These are phyloP conservation scores for Metschnikowia reukaufii DNA, from an alignment of 805 yeast species.

Conservation along the genomic window DNA sequence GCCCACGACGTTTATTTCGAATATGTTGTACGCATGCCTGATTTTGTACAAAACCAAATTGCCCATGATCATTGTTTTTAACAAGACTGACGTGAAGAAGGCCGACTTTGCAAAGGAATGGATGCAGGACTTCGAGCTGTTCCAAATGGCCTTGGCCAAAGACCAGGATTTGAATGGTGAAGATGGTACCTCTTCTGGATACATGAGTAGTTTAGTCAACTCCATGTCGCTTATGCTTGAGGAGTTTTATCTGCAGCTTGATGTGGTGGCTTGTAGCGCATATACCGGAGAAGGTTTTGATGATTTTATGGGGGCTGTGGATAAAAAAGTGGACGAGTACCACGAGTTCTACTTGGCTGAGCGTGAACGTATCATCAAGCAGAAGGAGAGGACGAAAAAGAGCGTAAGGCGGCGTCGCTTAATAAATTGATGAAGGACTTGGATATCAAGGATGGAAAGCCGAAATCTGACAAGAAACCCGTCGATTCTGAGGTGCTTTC, in stretches of 20 bases:
- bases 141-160: conserved; percentile 72
- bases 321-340: conserved; percentile 83
- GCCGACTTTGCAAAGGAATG: conserved; percentile 90
- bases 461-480: not conserved
- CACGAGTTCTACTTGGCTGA: conserved; percentile 80
- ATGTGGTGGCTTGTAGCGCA: conserved; percentile 89
- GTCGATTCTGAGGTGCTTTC: conserved; percentile 50
- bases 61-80: conserved; percentile 96
- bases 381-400: conserved; percentile 73
- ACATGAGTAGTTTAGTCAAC: conserved; percentile 90
- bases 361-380: conserved; percentile 74
- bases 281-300: conserved; percentile 94
- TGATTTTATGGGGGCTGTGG: conserved; percentile 82
- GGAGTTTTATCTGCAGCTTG: conserved; percentile 90
- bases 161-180: conserved; percentile 68
- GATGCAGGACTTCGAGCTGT: conserved; percentile 95
- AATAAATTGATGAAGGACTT: conserved; percentile 80
- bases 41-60: conserved; percentile 92
- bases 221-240: conserved; percentile 96
- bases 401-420: conserved; percentile 68
- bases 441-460: conserved; percentile 51
- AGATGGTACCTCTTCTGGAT: conserved; percentile 68
- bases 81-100: conserved; percentile 85
- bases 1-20: conserved; percentile 96
- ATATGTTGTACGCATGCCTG: conserved; percentile 97